A percentile compares a stretch with the other conserved stretches of the same genome.
phyloP scores from a whole-genome alignment of 148 eudicot genomes.

The Tetragonia tetragonoides region DNA sequence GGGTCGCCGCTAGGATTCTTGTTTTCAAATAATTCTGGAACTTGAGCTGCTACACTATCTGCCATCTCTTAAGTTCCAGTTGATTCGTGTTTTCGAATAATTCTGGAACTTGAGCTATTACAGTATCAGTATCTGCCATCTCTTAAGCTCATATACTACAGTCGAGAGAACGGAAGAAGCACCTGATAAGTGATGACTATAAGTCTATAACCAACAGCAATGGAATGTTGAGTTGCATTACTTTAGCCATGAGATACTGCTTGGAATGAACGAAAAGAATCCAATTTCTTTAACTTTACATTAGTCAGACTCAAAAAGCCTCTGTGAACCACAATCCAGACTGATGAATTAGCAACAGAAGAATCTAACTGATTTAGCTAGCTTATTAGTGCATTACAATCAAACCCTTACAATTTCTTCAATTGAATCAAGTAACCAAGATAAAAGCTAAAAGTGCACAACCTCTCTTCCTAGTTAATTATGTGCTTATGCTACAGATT shows the following conservation, averaged over 20 bases:
- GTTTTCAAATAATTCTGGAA: no score
- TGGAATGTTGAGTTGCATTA: not conserved
- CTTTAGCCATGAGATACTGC: not conserved
- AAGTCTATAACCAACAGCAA: not conserved
- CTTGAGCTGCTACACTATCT: no score
- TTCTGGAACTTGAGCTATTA: no score
- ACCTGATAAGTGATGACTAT: no score
- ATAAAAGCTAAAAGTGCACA: not conserved
- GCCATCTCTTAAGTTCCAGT: no score
- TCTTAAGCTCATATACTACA: not conserved
- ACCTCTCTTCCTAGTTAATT: not conserved
- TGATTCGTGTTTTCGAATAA: no score
- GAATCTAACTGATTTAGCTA: constrained; percentile 1
- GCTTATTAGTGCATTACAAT: constrained; percentile 10
- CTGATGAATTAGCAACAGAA: not conserved
- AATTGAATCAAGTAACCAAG: constrained; percentile 13
- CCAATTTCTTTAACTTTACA: not conserved
- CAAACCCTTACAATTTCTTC: constrained; percentile 5
- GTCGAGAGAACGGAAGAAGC: not conserved
- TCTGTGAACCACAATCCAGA: not conserved
- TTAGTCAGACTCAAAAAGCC: not conserved
- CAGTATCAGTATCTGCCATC: no score
- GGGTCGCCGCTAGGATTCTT: no score
- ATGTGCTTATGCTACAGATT: constrained; percentile 37
- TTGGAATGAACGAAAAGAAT: constrained; percentile 2